A percentile compares a stretch with the other conserved stretches of the same genome.
phyloP scores from a whole-genome alignment of 768 basidiomycete genomes.

The Leucosporidium creatinivorum region DNA sequence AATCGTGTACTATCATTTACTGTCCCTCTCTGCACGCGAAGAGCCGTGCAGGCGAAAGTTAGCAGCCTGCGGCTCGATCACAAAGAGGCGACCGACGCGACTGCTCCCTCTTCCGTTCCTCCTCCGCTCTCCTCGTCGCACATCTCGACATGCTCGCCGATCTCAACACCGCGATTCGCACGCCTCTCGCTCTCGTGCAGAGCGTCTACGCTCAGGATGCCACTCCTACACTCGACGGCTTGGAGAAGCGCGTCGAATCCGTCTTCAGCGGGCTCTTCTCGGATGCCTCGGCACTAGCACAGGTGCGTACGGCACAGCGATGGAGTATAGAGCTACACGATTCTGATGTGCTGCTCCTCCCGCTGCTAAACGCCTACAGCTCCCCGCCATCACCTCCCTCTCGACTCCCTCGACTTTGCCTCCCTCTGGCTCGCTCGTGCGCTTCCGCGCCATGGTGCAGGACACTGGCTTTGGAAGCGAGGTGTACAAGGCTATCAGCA shows the following conservation, averaged over 20 bases:
- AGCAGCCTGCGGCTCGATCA: no score
- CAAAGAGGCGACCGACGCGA: no score
- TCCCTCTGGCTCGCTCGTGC: conserved; percentile 25
- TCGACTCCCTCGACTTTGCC: conserved; percentile 7
- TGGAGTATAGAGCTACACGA: not conserved
- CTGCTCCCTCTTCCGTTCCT: no score
- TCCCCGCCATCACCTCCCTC: conserved; percentile 8
- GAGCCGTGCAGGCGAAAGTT: no score
- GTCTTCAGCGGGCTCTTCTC: conserved; percentile 5
- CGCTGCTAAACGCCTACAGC: not conserved
- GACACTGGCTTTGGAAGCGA: conserved; percentile 37
- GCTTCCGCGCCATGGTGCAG: conserved; percentile 39
- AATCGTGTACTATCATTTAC: no score
- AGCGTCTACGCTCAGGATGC: conserved; percentile 5
- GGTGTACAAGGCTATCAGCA: conserved; percentile 30
- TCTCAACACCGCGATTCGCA: not conserved
- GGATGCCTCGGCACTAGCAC: not conserved
- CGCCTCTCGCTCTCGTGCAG: conserved; percentile 5
- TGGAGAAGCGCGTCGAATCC: conserved; percentile 19
- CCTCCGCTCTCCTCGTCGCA: no score
- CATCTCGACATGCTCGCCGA: not conserved
- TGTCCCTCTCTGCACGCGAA: no score
- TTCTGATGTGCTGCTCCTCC: not conserved
- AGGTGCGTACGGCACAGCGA: conserved; percentile 7
- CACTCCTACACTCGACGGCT: conserved; percentile 10